Base-by-base conservation (phyloP, 2,329 filamentous ascomycete species). In the Ascochyta fabae region DNA sequence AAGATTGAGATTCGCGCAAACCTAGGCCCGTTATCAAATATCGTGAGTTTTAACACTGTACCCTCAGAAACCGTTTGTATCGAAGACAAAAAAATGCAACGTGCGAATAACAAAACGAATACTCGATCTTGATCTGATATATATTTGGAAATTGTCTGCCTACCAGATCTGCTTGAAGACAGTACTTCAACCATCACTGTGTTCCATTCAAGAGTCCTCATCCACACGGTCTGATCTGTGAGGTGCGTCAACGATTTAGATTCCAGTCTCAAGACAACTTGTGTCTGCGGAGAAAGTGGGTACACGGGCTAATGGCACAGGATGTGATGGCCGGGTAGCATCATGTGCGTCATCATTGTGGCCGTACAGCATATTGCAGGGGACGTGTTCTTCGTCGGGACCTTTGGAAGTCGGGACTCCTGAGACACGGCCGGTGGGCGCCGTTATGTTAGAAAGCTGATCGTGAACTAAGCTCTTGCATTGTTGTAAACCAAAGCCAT, bases 371-470 rank as follows among this genome's bases (percentile, higher is more conserved):
- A 3, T 10, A 29, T 16, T 16, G 16, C 24, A 41, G 6, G 8
- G 12, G 3, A 16, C 22, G 23, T 7, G 6, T 12, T 23, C 26
- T 35, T 60, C 59, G 23, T 46, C 38, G n/a, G 26, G 26, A 15
- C 26, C 10, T 16, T 39, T 38, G 23, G 40, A 52, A 36, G 51
- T 41, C 13, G 38, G 29, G 26, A n/a, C 48, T 4, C 48, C 41
- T 6, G 53, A 51, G 3, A 39, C 29, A 16, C 29, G 24, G 19
- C 53, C 44, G 10, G 44, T n/a, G 35, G 56, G 60, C 22, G 57
- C 61, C 23, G 49, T 60, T 5, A 62, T 48, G 10, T 40, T 50
- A n/a, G 58, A 55, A 19, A 64, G 39, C 31, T 62, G 60, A 40
- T 55, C 23, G 13, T 35, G 19, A 26, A 51, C 44, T 7, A 41